Percentiles rank a stretch among this genome's conserved stretches.
phyloP scores from a whole-genome alignment of 495 filamentous ascomycete species.

The Mycothermus thermophilus region DNA sequence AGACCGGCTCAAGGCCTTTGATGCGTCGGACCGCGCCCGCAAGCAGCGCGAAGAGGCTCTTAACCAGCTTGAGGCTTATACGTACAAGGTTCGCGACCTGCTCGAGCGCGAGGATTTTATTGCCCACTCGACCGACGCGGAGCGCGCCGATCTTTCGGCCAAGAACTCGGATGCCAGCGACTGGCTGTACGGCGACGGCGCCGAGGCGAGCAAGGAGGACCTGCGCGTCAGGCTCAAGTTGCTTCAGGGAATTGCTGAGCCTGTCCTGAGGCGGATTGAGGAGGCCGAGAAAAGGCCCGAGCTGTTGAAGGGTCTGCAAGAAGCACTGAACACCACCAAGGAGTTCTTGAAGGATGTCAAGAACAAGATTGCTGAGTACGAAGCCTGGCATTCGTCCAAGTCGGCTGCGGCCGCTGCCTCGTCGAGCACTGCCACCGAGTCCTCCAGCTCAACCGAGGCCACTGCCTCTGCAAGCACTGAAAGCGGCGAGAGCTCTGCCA shows the following conservation, averaged over 20 bases:
- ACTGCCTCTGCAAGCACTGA: too few relatives aligned
- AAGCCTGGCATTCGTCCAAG: conserved; percentile 32
- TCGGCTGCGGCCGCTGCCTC: conserved; percentile 16
- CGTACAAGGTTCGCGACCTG: conserved; percentile 76
- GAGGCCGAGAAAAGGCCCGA: conserved; percentile 54
- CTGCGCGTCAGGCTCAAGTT: conserved; percentile 59
- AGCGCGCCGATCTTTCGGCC: conserved; percentile 47
- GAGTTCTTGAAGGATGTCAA: conserved; percentile 38
- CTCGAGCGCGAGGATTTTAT: conserved; percentile 63
- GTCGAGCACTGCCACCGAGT: conserved; percentile 13
- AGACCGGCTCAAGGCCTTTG: conserved; percentile 63
- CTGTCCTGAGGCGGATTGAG: conserved; percentile 52
- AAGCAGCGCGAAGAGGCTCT: conserved; percentile 70
- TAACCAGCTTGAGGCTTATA: conserved; percentile 87
- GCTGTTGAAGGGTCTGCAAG: conserved; percentile 46
- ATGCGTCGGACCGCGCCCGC: conserved; percentile 65
- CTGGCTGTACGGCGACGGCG: conserved; percentile 83
- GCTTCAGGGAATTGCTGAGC: conserved; percentile 55
- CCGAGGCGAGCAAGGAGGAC: conserved; percentile 53
- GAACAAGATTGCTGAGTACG: conserved; percentile 32
- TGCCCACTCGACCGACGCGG: conserved; percentile 47
- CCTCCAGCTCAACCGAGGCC: conserved; percentile 23
- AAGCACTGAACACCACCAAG: conserved; percentile 43
- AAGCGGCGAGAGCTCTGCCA: conserved; percentile 18
- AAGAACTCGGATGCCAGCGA: conserved; percentile 56